phyloP scores from a whole-genome alignment of 164 flowering plant genomes.

The Aristolochia contorta region DNA sequence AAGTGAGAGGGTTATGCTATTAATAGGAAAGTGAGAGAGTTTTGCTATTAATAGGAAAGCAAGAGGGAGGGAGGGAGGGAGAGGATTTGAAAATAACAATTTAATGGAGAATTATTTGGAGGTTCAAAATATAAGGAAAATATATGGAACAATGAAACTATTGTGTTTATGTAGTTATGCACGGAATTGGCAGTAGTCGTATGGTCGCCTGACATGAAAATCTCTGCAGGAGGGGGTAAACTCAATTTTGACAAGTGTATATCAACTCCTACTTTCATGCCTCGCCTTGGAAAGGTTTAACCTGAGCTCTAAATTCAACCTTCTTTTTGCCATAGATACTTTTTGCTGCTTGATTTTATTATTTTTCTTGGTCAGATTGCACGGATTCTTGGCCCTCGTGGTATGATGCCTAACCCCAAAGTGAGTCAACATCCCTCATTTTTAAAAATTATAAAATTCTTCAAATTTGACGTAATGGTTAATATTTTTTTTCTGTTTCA shows the following conservation, averaged over 20 bases:
- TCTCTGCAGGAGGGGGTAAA: constrained; percentile 54
- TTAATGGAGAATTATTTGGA: no score
- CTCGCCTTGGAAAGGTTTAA: constrained; percentile 56
- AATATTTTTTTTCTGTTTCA: background rate
- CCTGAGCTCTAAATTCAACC: background rate
- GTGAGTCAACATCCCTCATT: constrained; percentile 28
- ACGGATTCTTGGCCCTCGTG: constrained; percentile 56
- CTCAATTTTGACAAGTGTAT: constrained; percentile 78
- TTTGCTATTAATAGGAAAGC: no score
- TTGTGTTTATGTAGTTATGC: background rate
- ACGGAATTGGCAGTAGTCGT: background rate
- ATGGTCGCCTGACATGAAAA: constrained; percentile 1
- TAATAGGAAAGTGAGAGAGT: no score
- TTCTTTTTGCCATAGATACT: constrained; percentile 1
- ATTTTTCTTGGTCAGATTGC: constrained; percentile 44
- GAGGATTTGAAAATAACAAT: no score
- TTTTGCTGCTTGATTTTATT: background rate
- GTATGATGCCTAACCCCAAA: constrained; percentile 75
- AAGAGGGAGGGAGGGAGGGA: no score
- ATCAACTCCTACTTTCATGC: constrained; percentile 62
- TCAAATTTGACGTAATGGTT: background rate
- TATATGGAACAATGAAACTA: background rate
- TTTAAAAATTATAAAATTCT: background rate
- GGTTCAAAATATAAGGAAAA: background rate
- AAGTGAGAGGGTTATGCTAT: no score